A percentile compares a stretch with the other conserved stretches of the same genome.
These are phyloP conservation scores for Penstemon newberryi DNA, from an alignment of 257 asterid genomes.

Conservation along the genomic window DNA sequence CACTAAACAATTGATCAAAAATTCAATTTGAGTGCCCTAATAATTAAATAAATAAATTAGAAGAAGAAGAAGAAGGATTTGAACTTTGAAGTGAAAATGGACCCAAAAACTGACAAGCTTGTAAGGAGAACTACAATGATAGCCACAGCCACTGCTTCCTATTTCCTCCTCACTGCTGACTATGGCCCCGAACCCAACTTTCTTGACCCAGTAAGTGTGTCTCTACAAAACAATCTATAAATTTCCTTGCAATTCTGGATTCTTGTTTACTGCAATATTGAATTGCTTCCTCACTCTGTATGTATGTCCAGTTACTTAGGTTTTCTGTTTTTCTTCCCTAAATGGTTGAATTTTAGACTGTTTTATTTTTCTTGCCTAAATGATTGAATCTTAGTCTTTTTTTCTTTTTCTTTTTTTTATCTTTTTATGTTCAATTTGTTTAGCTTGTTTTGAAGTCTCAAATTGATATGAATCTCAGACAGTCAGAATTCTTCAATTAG, in stretches of 20 bases:
- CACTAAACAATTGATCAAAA: too few species aligned
- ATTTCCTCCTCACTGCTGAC: conserved; percentile 87
- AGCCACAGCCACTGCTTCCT: conserved; percentile 77
- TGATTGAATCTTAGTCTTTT: neutral
- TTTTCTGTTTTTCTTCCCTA: neutral
- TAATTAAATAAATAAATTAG: too few species aligned
- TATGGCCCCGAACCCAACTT: conserved; percentile 79
- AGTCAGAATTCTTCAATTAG: neutral
- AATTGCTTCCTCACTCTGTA: conserved; percentile 6
- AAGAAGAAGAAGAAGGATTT: too few species aligned
- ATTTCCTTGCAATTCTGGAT: neutral
- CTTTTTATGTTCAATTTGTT: conserved; percentile 1
- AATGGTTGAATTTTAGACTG: neutral
- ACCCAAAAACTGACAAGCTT: conserved; percentile 63
- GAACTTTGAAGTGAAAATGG: conserved; percentile 37
- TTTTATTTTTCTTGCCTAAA: neutral
- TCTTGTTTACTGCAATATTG: neutral
- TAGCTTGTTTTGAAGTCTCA: neutral
- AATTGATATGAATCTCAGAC: neutral
- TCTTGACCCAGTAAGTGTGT: conserved; percentile 70
- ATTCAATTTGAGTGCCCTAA: too few species aligned
- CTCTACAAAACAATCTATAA: neutral
- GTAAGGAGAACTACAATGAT: conserved; percentile 80
- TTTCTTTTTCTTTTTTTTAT: neutral
- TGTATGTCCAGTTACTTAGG: neutral